Conservation (phyloP, 371 early-diverging fungal genomes). For the Syncephalastrum sp. region DNA sequence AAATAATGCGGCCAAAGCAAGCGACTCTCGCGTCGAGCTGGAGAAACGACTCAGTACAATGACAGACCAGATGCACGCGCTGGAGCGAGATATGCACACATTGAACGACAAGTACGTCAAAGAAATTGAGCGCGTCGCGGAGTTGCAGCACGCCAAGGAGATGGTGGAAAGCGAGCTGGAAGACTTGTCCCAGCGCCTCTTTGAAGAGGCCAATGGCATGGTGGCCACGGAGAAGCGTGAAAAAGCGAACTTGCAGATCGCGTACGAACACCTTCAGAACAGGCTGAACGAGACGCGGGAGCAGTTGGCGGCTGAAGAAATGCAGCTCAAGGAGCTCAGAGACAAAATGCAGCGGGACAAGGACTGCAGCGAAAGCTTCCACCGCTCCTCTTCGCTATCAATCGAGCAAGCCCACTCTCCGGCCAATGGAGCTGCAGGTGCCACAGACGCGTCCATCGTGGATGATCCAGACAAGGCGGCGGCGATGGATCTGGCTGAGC, state of each 20-base stretch:
- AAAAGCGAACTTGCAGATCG: slow-evolving; percentile 56
- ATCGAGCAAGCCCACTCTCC: slow-evolving; percentile 2
- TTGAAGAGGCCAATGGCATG: slow-evolving; percentile 87
- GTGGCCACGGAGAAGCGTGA: slow-evolving; percentile 75
- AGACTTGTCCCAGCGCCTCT: slow-evolving; percentile 76
- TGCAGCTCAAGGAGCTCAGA: slow-evolving; percentile 75
- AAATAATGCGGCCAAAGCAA: slow-evolving; percentile 30
- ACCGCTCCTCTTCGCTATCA: background rate
- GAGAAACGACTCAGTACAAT: slow-evolving; percentile 42
- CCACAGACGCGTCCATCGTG: background rate
- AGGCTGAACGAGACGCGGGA: slow-evolving; percentile 66
- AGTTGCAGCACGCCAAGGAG: slow-evolving; percentile 85
- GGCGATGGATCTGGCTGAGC: slow-evolving; percentile 13
- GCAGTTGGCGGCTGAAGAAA: slow-evolving; percentile 65
- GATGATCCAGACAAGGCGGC: slow-evolving; percentile 19
- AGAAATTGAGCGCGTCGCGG: slow-evolving; percentile 87
- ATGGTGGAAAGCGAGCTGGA: slow-evolving; percentile 83
- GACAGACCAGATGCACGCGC: slow-evolving; percentile 41
- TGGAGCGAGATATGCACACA: slow-evolving; percentile 53
- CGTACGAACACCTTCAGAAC: slow-evolving; percentile 54
- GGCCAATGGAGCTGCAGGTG: background rate
- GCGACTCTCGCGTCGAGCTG: slow-evolving; percentile 36
- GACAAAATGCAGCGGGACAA: slow-evolving; percentile 61
- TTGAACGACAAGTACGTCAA: slow-evolving; percentile 76
- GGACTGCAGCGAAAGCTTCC: slow-evolving; percentile 7